Evolutionary conservation across 768 basidiomycete species (phyloP).

Genomic region (Pilatotrama ljubarskyi): DNA sequence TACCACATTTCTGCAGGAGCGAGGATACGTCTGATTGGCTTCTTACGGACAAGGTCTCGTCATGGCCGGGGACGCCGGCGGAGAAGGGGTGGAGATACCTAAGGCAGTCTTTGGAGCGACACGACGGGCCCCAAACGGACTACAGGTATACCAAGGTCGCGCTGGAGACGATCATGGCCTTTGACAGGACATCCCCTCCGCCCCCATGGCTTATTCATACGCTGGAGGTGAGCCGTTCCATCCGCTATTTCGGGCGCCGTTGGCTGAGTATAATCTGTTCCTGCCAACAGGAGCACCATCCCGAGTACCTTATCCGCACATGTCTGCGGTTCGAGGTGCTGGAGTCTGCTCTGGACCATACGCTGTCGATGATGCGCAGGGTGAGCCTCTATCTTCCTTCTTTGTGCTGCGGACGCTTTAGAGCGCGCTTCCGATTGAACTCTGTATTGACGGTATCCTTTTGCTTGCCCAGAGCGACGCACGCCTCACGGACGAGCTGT

Average conservation of each 20-base stretch:
- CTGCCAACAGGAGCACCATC: conserved; percentile 59
- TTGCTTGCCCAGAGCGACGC: conserved; percentile 47
- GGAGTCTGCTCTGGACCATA: conserved; percentile 73
- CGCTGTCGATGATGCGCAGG: conserved; percentile 69
- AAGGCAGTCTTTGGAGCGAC: conserved; percentile 71
- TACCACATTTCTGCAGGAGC: conserved; percentile 44
- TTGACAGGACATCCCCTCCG: conserved; percentile 58
- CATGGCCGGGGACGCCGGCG: conserved; percentile 80
- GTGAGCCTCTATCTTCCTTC: conserved; percentile 41
- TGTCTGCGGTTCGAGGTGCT: conserved; percentile 79
- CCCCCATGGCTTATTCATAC: conserved; percentile 84
- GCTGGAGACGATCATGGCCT: conserved; percentile 72
- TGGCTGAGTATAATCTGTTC: neutral
- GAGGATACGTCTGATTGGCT: conserved; percentile 82
- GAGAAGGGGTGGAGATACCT: conserved; percentile 90
- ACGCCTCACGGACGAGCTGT: conserved; percentile 50
- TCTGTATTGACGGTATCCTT: neutral
- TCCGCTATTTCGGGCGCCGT: neutral
- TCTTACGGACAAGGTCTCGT: conserved; percentile 72
- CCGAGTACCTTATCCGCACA: conserved; percentile 80
- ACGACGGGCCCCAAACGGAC: conserved; percentile 73
- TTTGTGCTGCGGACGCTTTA: conserved; percentile 16
- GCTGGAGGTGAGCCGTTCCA: conserved; percentile 55
- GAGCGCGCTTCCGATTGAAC: conserved; percentile 4
- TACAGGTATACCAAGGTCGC: conserved; percentile 75